A percentile compares a stretch with the other conserved stretches of the same genome.
Evolutionary conservation across 2,329 filamentous ascomycete species (phyloP).

Genomic region (Escovopsis sp.): DNA sequence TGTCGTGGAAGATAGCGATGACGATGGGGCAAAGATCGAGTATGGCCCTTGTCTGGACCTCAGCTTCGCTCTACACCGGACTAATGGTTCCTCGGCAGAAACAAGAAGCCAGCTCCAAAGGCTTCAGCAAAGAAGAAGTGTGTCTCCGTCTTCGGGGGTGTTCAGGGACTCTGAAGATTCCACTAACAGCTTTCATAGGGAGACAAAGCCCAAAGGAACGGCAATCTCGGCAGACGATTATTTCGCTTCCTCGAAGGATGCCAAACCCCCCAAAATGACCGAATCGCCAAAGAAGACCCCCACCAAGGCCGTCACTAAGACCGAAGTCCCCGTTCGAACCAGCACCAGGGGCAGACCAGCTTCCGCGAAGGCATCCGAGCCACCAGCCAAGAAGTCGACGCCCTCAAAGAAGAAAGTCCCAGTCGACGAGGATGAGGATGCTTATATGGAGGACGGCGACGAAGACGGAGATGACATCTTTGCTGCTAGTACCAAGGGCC

Average conservation of each 20-base stretch:
- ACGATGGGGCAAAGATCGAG: conserved; percentile 47
- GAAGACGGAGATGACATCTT: conserved; percentile 70
- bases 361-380: conserved; percentile 15
- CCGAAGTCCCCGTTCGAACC: conserved; percentile 32
- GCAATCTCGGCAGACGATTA: conserved; percentile 43
- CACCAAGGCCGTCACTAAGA: conserved; percentile 22
- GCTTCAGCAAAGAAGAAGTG: conserved; percentile 38
- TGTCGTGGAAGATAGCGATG: conserved; percentile 68
- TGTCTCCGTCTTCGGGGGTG: conserved; percentile 22
- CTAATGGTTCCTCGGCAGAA: conserved; percentile 9
- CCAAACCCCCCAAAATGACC: conserved; percentile 21
- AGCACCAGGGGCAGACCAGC: conserved; percentile 35
- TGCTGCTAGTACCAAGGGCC: conserved; percentile 52
- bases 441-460: conserved; percentile 52
- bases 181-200: conserved; percentile 14
- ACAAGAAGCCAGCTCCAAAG: conserved; percentile 40
- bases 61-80: background rate
- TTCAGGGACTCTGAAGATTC: background rate
- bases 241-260: conserved; percentile 33
- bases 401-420: conserved; percentile 26
- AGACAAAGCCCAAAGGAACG: conserved; percentile 31
- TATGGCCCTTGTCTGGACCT: conserved; percentile 17
- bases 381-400: conserved; percentile 27
- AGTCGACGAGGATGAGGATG: conserved; percentile 38
- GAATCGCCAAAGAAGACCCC: conserved; percentile 26